Conservation (phyloP, 306 rosid species). For the Fragaria iinumae region DNA sequence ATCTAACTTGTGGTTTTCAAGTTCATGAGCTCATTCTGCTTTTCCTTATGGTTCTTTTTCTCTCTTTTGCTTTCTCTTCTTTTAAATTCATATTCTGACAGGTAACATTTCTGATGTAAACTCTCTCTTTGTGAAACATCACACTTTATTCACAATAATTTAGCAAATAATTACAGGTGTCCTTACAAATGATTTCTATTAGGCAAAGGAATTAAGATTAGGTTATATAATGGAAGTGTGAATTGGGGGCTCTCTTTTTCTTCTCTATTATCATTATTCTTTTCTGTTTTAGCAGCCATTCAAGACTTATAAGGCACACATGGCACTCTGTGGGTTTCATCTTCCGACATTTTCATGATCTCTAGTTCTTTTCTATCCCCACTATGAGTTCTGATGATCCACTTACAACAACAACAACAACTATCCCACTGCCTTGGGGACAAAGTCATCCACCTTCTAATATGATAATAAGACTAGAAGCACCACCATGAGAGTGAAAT, state of each 20-base stretch:
- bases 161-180: background rate
- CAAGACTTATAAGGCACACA: constrained; percentile 11
- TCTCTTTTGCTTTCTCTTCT: constrained; percentile 24
- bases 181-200: constrained; percentile 6
- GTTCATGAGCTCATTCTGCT: background rate
- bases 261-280: background rate
- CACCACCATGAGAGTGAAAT: background rate
- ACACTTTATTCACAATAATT: background rate
- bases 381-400: constrained; percentile 9
- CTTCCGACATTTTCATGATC: background rate
- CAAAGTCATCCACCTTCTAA: background rate
- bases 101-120: background rate
- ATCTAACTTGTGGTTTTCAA: background rate
- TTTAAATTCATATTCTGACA: constrained; percentile 13
- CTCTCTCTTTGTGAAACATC: background rate
- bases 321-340: constrained; percentile 16
- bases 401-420: constrained; percentile 17
- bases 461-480: background rate
- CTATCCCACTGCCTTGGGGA: constrained; percentile 29
- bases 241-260: constrained; percentile 4
- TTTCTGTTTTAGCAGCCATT: constrained; percentile 11
- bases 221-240: background rate
- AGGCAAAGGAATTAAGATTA: background rate
- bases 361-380: background rate
- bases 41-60: background rate